phyloP scores from a whole-genome alignment of 306 rosid species.

The Rubus idaeus region DNA sequence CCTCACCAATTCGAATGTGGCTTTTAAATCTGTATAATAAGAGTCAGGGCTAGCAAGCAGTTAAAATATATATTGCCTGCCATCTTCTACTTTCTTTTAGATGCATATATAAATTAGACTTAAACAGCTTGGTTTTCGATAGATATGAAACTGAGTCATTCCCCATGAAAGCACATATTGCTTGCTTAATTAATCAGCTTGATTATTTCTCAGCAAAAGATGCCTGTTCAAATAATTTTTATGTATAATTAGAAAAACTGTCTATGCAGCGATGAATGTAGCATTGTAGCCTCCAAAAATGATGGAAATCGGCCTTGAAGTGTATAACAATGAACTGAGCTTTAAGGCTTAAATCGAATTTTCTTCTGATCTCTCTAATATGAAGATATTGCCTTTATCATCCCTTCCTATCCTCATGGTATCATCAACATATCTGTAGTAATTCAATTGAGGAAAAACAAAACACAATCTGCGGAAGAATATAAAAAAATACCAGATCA shows the following conservation, averaged over 20 bases:
- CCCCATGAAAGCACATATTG: background rate
- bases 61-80: background rate
- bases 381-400: conserved; percentile 73
- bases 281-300: background rate
- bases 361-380: conserved; percentile 59
- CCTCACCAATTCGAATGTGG: background rate
- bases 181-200: background rate
- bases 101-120: background rate
- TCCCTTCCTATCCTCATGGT: conserved; percentile 80
- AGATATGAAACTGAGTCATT: background rate
- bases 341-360: background rate
- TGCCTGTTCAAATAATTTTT: background rate
- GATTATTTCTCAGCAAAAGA: background rate
- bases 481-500: background rate
- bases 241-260: background rate
- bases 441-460: conserved; percentile 34
- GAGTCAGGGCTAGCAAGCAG: background rate
- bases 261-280: background rate
- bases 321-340: background rate
- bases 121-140: background rate
- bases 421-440: conserved; percentile 70
- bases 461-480: background rate
- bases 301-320: background rate
- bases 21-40: background rate
- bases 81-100: background rate